Base-by-base conservation (phyloP, 2,329 filamentous ascomycete genomes). In the Colletotrichum lindemuthianum region DNA sequence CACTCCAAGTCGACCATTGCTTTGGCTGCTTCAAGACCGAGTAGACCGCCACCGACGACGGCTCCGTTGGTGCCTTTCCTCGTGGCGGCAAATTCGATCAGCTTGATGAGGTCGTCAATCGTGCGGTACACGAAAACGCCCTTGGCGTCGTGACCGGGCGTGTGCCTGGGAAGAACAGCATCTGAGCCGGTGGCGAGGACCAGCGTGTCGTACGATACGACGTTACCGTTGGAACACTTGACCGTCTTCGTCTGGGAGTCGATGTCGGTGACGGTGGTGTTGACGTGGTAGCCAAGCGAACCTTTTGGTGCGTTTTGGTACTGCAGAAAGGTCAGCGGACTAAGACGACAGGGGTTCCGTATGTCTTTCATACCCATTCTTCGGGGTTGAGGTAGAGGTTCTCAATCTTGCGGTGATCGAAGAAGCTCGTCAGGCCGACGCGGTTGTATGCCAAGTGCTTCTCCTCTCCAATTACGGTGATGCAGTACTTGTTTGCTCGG, bases 41-140 rank as follows among this genome's bases (percentile, higher is more conserved):
- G 83, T 32, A 97, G 77, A 1, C 93, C 93, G 56, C 93, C 93
- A 32, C 93, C 93, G 4, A 97, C 91, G 0, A 96, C 92, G 5
- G 88, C 86, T 0, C 91, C 93, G 2, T 86, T 85, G 2, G 88
- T 87, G 5, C 88, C 92, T 69, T 88, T 90, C 58, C 87, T 86
- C 10, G 82, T 80, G 1, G 86, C 83, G 0, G 92, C 88, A 72
- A 91, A 97, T 1, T 83, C 80, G 60, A 97, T 96, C 4, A 97
- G 84, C 47, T 84, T 86, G 72, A 93, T 84, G 40, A 97, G 78
- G 74, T 97, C 93, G 2, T 91, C 87, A 65, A 97, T 94, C 0
- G 90, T 96, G 51, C 93, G 86, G 75, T 97, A 97, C 8, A 97
- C 92, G 71, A 97, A 97, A 3, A 96, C 91, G 1, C 93, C 93